phyloP scores from a whole-genome alignment of 306 rosid species.

The Cotoneaster glaucophyllus region DNA sequence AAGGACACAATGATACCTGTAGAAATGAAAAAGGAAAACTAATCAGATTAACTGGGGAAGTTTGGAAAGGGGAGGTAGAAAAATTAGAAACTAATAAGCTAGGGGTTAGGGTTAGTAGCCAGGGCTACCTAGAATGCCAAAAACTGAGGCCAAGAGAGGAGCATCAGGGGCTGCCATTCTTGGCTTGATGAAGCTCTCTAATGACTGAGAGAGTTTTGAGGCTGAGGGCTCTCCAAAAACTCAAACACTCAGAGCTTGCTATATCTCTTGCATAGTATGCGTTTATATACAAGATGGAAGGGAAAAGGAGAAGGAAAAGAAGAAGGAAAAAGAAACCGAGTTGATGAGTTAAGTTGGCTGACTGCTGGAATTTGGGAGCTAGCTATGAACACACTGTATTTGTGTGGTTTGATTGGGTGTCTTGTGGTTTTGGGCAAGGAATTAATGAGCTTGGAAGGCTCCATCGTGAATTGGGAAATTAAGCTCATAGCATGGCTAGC shows the following conservation, averaged over 20 bases:
- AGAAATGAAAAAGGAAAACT: neutral
- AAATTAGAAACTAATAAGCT: neutral
- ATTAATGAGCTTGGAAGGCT: neutral
- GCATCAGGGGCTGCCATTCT: constrained; percentile 20
- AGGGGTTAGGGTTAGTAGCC: neutral
- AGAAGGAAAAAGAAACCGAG: neutral
- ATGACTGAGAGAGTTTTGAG: neutral
- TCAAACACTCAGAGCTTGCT: constrained; percentile 9
- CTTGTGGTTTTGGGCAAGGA: neutral
- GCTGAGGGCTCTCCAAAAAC: neutral
- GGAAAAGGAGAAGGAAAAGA: neutral
- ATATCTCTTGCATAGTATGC: neutral
- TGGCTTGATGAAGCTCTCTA: neutral
- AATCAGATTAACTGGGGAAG: neutral
- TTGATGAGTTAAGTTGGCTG: neutral
- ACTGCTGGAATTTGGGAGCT: neutral
- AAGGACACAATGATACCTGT: constrained; percentile 21
- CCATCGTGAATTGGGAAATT: neutral
- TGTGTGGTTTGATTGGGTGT: neutral
- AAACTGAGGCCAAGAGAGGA: constrained; percentile 22
- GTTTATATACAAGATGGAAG: neutral
- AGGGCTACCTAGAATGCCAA: constrained; percentile 38
- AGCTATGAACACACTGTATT: neutral
- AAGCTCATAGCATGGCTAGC: neutral
- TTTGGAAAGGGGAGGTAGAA: too few relatives aligned